Percentiles rank a stretch among this genome's conserved stretches.
phyloP scores from a whole-genome alignment of 257 asterid species.

The Primulina tabacum region DNA sequence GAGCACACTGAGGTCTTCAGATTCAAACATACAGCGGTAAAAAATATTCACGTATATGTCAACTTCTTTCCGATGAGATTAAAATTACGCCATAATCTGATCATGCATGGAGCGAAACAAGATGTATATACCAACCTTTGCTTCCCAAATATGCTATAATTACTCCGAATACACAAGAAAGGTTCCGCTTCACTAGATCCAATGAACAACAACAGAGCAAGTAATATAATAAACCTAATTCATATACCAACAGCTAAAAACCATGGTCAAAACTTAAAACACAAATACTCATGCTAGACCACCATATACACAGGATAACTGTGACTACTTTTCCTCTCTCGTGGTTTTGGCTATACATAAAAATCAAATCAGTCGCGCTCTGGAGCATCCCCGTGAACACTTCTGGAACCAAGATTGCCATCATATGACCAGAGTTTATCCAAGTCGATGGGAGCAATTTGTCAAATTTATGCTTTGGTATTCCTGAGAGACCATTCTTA shows the following conservation, averaged over 20 bases:
- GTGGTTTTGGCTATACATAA: conserved; percentile 6
- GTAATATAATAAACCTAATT: too few relatives aligned
- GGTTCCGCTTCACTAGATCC: not conserved
- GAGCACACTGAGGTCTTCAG: too few relatives aligned
- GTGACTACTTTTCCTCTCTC: conserved; percentile 15
- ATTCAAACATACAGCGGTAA: too few relatives aligned
- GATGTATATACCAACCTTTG: not conserved
- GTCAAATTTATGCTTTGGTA: conserved; percentile 41
- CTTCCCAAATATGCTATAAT: not conserved
- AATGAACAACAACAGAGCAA: too few relatives aligned
- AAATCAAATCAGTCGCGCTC: conserved; percentile 63
- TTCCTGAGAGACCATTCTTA: conserved; percentile 34
- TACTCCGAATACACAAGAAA: not conserved
- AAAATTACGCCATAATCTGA: too few relatives aligned
- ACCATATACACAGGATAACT: conserved; percentile 33
- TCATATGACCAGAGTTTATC: conserved; percentile 80
- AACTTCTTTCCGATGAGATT: too few relatives aligned
- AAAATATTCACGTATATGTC: too few relatives aligned
- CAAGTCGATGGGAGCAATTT: conserved; percentile 58
- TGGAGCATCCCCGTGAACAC: conserved; percentile 57
- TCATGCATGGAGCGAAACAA: not conserved
- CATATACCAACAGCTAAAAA: too few relatives aligned
- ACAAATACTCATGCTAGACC: too few relatives aligned
- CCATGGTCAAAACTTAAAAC: too few relatives aligned
- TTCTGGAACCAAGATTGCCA: conserved; percentile 71